Conservation (phyloP, 495 filamentous ascomycete species). For the Annulohypoxylon moriforme region DNA sequence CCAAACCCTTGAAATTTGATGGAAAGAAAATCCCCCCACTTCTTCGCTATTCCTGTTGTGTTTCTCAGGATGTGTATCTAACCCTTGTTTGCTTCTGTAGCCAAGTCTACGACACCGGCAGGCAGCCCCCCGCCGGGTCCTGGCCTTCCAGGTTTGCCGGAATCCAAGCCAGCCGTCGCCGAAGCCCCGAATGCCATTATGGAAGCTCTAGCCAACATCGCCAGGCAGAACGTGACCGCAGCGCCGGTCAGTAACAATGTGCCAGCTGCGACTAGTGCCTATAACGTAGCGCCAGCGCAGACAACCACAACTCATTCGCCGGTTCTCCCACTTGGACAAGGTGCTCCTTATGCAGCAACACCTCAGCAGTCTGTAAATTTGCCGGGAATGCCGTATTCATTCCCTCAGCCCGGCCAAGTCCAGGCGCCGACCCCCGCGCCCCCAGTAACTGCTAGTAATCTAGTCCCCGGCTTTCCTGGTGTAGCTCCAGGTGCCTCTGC, state of each 20-base stretch:
- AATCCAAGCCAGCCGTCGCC: slow-evolving; percentile 35
- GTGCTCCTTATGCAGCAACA: slow-evolving; percentile 44
- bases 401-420: slow-evolving; percentile 59
- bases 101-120: slow-evolving; percentile 80
- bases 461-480: slow-evolving; percentile 47
- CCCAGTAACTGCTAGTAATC: slow-evolving; percentile 62
- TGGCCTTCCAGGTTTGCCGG: slow-evolving; percentile 47
- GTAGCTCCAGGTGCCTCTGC: slow-evolving; percentile 54
- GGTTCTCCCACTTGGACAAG: slow-evolving; percentile 35
- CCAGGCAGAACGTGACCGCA: slow-evolving; percentile 77
- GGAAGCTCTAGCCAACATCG: slow-evolving; percentile 86
- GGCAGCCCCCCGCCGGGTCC: slow-evolving; percentile 78
- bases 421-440: slow-evolving; percentile 50
- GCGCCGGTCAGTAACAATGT: slow-evolving; percentile 65
- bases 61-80: slow-evolving; percentile 44
- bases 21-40: slow-evolving; percentile 7
- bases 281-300: slow-evolving; percentile 67
- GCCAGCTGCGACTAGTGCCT: slow-evolving; percentile 62
- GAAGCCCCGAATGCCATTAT: slow-evolving; percentile 74
- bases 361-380: slow-evolving; percentile 69
- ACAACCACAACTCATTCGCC: slow-evolving; percentile 50
- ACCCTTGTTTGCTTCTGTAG: slow-evolving; percentile 59
- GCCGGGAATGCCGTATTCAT: slow-evolving; percentile 63
- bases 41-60: slow-evolving; percentile 21
- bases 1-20: slow-evolving; percentile 12